Conservation (phyloP, 1,284 basidiomycete genomes). For the Ceratobasidium papillatum region DNA sequence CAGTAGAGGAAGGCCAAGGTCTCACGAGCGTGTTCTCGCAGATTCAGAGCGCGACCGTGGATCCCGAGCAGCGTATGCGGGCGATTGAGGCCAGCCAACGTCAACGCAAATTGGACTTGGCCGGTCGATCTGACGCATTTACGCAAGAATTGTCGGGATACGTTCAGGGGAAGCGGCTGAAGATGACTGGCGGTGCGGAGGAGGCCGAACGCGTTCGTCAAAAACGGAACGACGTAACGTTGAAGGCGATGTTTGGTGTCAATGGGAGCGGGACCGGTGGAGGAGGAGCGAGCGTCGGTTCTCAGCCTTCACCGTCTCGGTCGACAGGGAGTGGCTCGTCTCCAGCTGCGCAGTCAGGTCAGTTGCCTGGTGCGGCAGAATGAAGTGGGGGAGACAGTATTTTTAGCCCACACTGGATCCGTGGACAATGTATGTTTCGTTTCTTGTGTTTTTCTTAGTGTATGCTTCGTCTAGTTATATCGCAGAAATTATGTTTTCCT, state of each 20-base stretch:
- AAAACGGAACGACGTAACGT: constrained; percentile 79
- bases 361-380: neutral
- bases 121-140: constrained; percentile 77
- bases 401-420: neutral
- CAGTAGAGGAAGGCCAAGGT: constrained; percentile 68
- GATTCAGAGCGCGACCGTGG: constrained; percentile 82
- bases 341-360: constrained; percentile 6
- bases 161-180: constrained; percentile 83
- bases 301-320: constrained; percentile 22
- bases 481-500: constrained; percentile 21
- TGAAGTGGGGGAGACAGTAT: neutral
- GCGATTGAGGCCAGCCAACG: constrained; percentile 90
- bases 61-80: constrained; percentile 80
- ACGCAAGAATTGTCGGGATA: constrained; percentile 83
- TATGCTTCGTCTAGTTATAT: constrained; percentile 24
- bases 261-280: constrained; percentile 44
- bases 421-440: constrained; percentile 27
- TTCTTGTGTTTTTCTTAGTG: constrained; percentile 26
- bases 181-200: constrained; percentile 94
- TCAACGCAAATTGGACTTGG: constrained; percentile 77
- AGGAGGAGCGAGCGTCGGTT: neutral
- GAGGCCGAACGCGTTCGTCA: constrained; percentile 87
- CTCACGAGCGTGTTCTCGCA: constrained; percentile 84
- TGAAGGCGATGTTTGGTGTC: constrained; percentile 82
- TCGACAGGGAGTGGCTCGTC: constrained; percentile 8